Conservation (phyloP, 352 stramenopile genomes). For the Phytopythium vexans region DNA sequence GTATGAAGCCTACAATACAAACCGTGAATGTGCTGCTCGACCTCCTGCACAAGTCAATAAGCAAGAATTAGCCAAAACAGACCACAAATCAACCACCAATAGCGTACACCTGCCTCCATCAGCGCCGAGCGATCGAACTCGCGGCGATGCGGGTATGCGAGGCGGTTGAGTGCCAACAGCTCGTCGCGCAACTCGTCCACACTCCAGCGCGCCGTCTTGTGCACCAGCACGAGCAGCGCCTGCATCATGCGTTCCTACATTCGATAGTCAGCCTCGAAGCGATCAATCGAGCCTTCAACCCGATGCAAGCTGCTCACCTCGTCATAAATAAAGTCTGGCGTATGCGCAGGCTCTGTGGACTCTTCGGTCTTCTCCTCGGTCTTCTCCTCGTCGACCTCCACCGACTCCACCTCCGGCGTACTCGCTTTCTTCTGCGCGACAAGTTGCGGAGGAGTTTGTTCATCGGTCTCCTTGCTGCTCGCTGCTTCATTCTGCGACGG, state of each 20-base stretch:
- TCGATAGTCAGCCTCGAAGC: neutral
- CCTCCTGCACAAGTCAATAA: conserved; percentile 12
- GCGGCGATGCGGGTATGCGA: conserved; percentile 63
- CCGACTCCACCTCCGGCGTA: conserved; percentile 6
- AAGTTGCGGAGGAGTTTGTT: conserved; percentile 6
- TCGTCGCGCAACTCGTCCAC: conserved; percentile 73
- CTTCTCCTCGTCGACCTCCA: conserved; percentile 2
- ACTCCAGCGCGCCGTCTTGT: conserved; percentile 61
- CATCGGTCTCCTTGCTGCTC: conserved; percentile 21
- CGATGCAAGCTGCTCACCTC: conserved; percentile 37
- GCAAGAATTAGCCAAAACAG: conserved; percentile 7
- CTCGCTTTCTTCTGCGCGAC: conserved; percentile 1
- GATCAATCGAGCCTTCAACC: too few species aligned
- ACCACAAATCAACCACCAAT: neutral
- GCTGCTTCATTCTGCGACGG: conserved; percentile 23
- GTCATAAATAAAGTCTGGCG: conserved; percentile 76
- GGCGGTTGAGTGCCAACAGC: conserved; percentile 62
- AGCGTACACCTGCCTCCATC: conserved; percentile 44
- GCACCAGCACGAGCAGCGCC: conserved; percentile 45
- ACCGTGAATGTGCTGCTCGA: conserved; percentile 16
- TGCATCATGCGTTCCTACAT: conserved; percentile 50
- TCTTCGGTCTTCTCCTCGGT: conserved; percentile 8
- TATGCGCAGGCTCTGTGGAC: conserved; percentile 5
- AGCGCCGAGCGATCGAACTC: conserved; percentile 58
- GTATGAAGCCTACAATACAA: conserved; percentile 7